Percentiles rank a stretch among this genome's conserved stretches.
These are phyloP conservation scores for Roridomyces roridus DNA, from an alignment of 768 basidiomycete genomes.

Conservation along the genomic window DNA sequence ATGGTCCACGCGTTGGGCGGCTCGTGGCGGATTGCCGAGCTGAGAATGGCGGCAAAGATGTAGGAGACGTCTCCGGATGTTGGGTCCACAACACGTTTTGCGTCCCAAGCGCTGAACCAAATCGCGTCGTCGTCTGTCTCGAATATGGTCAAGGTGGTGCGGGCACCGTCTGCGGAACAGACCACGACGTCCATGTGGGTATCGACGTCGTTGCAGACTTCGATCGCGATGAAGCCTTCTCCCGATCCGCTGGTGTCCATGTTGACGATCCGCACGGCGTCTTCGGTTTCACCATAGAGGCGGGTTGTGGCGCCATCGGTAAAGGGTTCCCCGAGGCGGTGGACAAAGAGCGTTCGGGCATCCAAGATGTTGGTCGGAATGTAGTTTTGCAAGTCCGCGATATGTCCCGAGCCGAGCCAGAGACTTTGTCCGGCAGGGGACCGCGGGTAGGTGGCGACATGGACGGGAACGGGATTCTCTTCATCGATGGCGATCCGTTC, in stretches of 20 bases:
- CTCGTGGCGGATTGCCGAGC: slow-evolving; percentile 38
- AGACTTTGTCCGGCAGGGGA: slow-evolving; percentile 40
- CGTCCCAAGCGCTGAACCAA: slow-evolving; percentile 46
- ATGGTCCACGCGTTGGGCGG: slow-evolving; percentile 43
- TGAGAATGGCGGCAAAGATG: slow-evolving; percentile 37
- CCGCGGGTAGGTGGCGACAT: slow-evolving; percentile 35
- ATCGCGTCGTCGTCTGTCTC: slow-evolving; percentile 38
- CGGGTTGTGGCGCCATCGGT: slow-evolving; percentile 19
- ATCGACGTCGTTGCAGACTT: slow-evolving; percentile 49
- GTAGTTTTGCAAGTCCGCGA: slow-evolving; percentile 37
- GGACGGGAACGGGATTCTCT: slow-evolving; percentile 18
- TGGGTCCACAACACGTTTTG: slow-evolving; percentile 28
- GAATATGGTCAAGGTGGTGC: slow-evolving; percentile 32
- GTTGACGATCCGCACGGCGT: slow-evolving; percentile 43
- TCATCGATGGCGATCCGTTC: slow-evolving; percentile 31
- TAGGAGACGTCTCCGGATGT: slow-evolving; percentile 30
- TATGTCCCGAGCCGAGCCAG: slow-evolving; percentile 35
- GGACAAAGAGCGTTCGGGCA: slow-evolving; percentile 36
- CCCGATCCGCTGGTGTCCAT: slow-evolving; percentile 26
- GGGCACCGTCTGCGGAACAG: slow-evolving; percentile 20
- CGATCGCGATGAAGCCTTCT: slow-evolving; percentile 33
- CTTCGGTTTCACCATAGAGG: slow-evolving; percentile 36
- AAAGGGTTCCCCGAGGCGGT: slow-evolving; percentile 20
- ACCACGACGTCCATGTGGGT: slow-evolving; percentile 43
- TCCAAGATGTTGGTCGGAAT: slow-evolving; percentile 36